phyloP scores from a whole-genome alignment of 345 rosid genomes.

The Citropsis articulata region DNA sequence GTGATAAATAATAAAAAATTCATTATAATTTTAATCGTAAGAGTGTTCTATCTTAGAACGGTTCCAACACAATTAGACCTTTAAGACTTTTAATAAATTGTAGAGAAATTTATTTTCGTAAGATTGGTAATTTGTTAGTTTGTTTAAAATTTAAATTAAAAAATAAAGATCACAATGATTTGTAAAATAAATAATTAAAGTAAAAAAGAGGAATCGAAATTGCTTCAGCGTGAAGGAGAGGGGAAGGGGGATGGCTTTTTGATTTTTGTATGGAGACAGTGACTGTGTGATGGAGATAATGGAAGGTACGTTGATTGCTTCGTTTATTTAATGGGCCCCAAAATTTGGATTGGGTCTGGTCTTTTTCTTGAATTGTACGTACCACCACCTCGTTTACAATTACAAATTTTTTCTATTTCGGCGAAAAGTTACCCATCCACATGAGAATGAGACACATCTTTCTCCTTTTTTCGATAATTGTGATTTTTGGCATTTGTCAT shows the following conservation, averaged over 20 bases:
- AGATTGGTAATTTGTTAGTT: too few species aligned
- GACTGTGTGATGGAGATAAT: neutral
- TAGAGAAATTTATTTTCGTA: too few species aligned
- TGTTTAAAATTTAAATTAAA: too few species aligned
- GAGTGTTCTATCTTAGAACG: too few species aligned
- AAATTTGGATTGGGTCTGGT: neutral
- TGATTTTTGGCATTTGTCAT: neutral
- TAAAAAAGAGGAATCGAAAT: neutral
- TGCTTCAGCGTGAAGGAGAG: slow-evolving; percentile 35
- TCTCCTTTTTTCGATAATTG: neutral
- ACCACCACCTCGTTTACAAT: neutral
- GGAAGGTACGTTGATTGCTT: neutral
- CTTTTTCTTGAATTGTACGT: neutral
- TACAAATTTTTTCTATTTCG: neutral
- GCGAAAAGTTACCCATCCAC: neutral
- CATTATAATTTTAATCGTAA: too few species aligned
- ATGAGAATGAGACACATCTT: neutral
- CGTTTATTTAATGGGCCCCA: neutral
- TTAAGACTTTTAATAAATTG: too few species aligned
- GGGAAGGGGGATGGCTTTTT: neutral
- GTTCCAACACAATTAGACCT: too few species aligned
- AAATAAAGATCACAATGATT: too few species aligned
- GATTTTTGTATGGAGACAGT: neutral
- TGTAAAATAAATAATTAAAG: neutral
- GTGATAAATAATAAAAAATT: too few species aligned